Evolutionary conservation across 129 eudicot species (phyloP), one percentile per base, ranked within the genome.

Genomic region (Pseudognaphalium luteoalbum): DNA sequence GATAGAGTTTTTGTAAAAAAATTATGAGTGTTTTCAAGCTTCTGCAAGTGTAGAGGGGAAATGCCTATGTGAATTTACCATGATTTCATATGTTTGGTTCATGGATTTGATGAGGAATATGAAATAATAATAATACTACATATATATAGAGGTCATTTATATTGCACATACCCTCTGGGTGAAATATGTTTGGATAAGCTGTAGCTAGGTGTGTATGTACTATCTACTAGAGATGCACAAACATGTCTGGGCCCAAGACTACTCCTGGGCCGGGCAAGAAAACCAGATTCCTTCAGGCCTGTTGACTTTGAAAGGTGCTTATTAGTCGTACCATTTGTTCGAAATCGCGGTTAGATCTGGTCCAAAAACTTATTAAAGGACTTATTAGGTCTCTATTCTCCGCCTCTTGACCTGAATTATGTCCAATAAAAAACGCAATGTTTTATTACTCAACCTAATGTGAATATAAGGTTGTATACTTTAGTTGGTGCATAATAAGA

Each of bases 1-100:
- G 82, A 63, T 79, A 22, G 82, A 78, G 5, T 61, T 71, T 39
- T 6, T 73, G 79, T 80, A 80, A 80, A 73, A 39, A 71, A 42
- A 3, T 16, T 15, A 32, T 59, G 66, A 44, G 79, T 80, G 74
- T 80, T 80, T 73, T 54, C 51, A 5, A 71, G 72, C 25, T 70
- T 71, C 52, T 71, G 71, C 50, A 70, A 62, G 51, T 78, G 82
- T 71, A 21, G 62, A 78, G 72, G 71, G 60, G 66, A 61, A 61
- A 16, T 66, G 37, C 17, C 47, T 47, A 5, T 47, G 41, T 35
- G 41, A 35, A 35, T 7, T 35, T 8, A 6, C 41, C 41, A 35
- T 1, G 41, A 35, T 35, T 35, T 35, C 41, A 34, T 35, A 35
- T 47, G 54, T 47, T 47, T 47, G 6, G 54, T 47, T 47, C 54